Evolutionary conservation across 2,329 filamentous ascomycete genomes (phyloP), one percentile per base, ranked within the genome.

Genomic region (Phoma herbarum): DNA sequence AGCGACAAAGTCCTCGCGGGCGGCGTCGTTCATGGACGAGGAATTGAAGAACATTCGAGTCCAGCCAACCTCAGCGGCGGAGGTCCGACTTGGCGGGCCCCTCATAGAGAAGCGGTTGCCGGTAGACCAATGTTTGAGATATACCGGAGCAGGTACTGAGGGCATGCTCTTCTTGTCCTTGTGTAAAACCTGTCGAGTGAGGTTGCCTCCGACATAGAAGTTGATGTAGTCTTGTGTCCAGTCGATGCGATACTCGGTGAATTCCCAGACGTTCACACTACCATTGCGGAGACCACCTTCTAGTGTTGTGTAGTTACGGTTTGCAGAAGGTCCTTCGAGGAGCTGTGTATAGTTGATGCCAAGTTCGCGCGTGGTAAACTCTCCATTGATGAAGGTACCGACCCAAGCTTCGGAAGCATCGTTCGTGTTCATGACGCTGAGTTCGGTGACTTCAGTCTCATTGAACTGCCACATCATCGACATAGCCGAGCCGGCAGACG

Each of bases 21-120:
- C 61, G 12, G 72, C 63, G 18, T 71, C 52, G 9, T 71, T 79
- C 68, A 75, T 79, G 8, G 74, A 62, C 1, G 81, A 82, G 0
- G 80, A 80, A 61, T 83, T 83, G 75, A 83, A 83, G 64, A 83
- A 83, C 26, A 80, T 70, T n/a, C 81, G 76, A 10, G 79, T 75
- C 78, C 80, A 83, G 8, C 73, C 78, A 29, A 83, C 65, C 23
- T 78, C 78, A 5, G 81, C 81, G 20, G 71, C 65, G 2, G 79
- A 77, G n/a, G 65, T 68, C 20, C 72, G 72, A 16, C 39, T 45
- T 2, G 81, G 81, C 14, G 82, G 82, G 4, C 81, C 81, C 63
- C 79, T 70, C 73, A 80, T 82, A 2, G 72, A 79, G 59, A 76
- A 77, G 12, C 66, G 61, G 59, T 83, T 80, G 10, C 81, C 81